Conservation (phyloP, 2,329 filamentous ascomycete species). For the Onygenales sp. region DNA sequence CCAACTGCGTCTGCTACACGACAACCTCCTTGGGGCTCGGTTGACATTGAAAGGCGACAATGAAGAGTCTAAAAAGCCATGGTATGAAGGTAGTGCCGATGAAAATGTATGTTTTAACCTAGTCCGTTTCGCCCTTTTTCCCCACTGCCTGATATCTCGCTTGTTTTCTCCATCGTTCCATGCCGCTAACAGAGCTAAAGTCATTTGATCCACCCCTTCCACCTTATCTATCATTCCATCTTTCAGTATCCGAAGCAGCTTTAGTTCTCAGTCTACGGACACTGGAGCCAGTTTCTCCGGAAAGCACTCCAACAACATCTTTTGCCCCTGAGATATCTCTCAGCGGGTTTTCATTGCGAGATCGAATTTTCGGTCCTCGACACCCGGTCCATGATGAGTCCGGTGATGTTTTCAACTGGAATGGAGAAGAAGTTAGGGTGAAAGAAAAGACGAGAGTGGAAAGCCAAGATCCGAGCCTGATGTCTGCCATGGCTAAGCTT, state of each 20-base stretch:
- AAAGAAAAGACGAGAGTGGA: constrained; percentile 84
- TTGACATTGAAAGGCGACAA: constrained; percentile 47
- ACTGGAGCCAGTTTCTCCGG: constrained; percentile 53
- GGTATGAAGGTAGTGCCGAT: constrained; percentile 47
- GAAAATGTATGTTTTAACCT: constrained; percentile 43
- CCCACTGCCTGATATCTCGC: neutral
- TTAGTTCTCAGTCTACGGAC: constrained; percentile 62
- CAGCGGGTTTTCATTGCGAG: constrained; percentile 49
- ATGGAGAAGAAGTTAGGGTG: constrained; percentile 66
- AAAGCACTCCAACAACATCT: constrained; percentile 51
- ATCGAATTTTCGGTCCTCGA: constrained; percentile 41
- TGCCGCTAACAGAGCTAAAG: neutral
- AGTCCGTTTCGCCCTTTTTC: neutral
- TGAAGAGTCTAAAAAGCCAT: constrained; percentile 40
- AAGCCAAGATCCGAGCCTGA: constrained; percentile 76
- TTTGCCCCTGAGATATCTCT: constrained; percentile 58
- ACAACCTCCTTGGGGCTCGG: constrained; percentile 53
- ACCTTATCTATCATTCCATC: constrained; percentile 60
- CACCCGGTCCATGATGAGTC: constrained; percentile 69
- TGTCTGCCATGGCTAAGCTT: constrained; percentile 76
- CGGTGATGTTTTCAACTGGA: constrained; percentile 63
- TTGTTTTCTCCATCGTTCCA: neutral
- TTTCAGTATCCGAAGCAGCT: constrained; percentile 59
- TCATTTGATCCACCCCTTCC: constrained; percentile 54
- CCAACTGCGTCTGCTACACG: constrained; percentile 49